Percentiles rank a stretch among this genome's conserved stretches.
phyloP scores from a whole-genome alignment of 2,329 filamentous ascomycete species.

The Bipolaris oryzae region DNA sequence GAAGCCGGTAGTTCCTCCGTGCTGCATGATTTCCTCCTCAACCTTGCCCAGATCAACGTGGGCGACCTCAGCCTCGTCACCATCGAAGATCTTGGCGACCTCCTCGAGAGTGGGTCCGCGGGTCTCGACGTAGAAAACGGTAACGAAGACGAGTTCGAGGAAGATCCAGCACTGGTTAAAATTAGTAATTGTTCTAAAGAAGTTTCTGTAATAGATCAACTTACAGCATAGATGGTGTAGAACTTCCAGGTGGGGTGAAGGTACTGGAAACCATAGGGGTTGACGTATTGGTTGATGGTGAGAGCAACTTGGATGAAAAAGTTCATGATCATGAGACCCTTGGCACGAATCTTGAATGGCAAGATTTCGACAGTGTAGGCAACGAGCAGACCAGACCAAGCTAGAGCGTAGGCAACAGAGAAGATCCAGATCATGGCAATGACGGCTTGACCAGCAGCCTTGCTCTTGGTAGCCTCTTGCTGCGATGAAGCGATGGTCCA shows the following conservation, averaged over 20 bases:
- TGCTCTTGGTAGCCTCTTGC: slow-evolving; percentile 54
- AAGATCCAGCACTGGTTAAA: slow-evolving; percentile 60
- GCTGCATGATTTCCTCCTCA: slow-evolving; percentile 10
- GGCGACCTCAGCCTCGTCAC: slow-evolving; percentile 58
- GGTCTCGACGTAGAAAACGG: slow-evolving; percentile 72
- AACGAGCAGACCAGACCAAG: slow-evolving; percentile 64
- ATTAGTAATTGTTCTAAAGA: slow-evolving; percentile 13
- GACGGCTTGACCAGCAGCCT: slow-evolving; percentile 53
- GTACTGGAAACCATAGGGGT: slow-evolving; percentile 67
- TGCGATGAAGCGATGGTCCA: slow-evolving; percentile 55
- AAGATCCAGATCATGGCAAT: slow-evolving; percentile 60
- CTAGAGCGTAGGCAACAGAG: slow-evolving; percentile 60
- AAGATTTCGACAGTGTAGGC: slow-evolving; percentile 60
- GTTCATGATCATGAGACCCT: slow-evolving; percentile 63
- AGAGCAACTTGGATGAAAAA: slow-evolving; percentile 66
- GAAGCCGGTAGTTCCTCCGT: slow-evolving; percentile 25
- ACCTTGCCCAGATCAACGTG: slow-evolving; percentile 35
- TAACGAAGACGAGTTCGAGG: slow-evolving; percentile 66
- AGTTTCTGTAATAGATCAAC: slow-evolving; percentile 16
- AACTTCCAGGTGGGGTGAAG: slow-evolving; percentile 66
- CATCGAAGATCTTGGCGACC: slow-evolving; percentile 73
- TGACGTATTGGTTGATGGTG: slow-evolving; percentile 66
- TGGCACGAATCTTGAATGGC: slow-evolving; percentile 57
- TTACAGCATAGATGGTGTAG: slow-evolving; percentile 68
- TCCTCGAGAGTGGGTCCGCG: slow-evolving; percentile 74